A percentile compares a stretch with the other conserved stretches of the same genome.
These are phyloP conservation scores for Aureobasidium sp. DNA, from an alignment of 2,329 filamentous ascomycete genomes.

Conservation along the genomic window DNA sequence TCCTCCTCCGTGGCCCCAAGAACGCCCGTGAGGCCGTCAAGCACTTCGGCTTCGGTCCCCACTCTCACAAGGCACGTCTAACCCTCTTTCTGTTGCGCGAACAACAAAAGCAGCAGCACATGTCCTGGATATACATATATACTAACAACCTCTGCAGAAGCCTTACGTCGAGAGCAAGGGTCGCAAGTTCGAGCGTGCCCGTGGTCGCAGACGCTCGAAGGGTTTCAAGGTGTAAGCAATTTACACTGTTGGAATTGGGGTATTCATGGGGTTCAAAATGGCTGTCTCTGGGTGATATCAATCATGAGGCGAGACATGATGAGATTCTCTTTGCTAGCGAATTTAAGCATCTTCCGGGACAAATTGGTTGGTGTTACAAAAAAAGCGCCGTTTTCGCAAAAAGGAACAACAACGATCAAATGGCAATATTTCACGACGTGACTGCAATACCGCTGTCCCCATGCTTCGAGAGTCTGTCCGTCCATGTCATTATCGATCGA, in stretches of 20 bases:
- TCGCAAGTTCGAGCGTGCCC: conserved; percentile 98
- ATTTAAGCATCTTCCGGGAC: conserved; percentile 15
- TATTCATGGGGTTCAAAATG: conserved; percentile 18
- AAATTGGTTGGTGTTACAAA: conserved; percentile 15
- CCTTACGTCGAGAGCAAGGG: conserved; percentile 97
- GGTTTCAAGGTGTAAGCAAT: conserved; percentile 97
- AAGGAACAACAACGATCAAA: conserved; percentile 16
- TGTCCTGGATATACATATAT: not conserved
- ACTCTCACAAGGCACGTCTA: conserved; percentile 81
- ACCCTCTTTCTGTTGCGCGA: not conserved
- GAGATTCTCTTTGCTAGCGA: conserved; percentile 18
- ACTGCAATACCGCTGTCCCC: conserved; percentile 8
- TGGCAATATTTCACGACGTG: conserved; percentile 16
- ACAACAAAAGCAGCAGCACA: not conserved
- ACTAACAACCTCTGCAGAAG: conserved; percentile 55
- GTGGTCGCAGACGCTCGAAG: conserved; percentile 95
- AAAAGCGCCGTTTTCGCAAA: conserved; percentile 16
- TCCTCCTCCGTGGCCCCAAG: conserved; percentile 96
- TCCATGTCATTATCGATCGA: not conserved
- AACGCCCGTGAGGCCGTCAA: conserved; percentile 96
- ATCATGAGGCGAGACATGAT: conserved; percentile 16
- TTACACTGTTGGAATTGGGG: conserved; percentile 7
- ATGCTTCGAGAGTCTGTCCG: conserved; percentile 4
- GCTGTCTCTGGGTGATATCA: conserved; percentile 17
- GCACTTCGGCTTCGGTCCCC: conserved; percentile 98